Evolutionary conservation across 306 rosid genomes (phyloP).

Genomic region (Acacia crassicarpa): DNA sequence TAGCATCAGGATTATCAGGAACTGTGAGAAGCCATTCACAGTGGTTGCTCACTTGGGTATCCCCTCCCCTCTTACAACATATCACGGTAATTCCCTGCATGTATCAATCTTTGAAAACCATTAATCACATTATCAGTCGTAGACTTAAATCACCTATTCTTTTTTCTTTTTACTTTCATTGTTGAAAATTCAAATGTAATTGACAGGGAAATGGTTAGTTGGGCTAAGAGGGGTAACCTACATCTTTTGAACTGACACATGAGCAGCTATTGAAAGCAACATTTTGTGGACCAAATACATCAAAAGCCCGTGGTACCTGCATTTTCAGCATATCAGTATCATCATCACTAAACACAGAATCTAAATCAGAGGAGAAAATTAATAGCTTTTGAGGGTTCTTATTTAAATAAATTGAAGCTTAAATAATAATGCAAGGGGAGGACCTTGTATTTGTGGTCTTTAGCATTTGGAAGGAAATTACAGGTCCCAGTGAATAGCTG

Average conservation of each 20-base stretch:
- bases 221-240: constrained; percentile 40
- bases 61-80: constrained; percentile 78
- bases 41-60: constrained; percentile 55
- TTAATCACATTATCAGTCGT: constrained; percentile 2
- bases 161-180: not conserved
- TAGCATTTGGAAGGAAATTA: constrained; percentile 63
- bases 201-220: not conserved
- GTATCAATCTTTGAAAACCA: constrained; percentile 7
- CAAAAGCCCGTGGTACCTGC: constrained; percentile 78
- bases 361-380: not conserved
- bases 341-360: constrained; percentile 16
- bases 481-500: constrained; percentile 88
- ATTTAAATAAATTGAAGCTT: constrained; percentile 13
- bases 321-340: constrained; percentile 17
- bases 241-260: constrained; percentile 66
- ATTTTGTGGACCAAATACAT: constrained; percentile 60
- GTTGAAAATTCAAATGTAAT: not conserved
- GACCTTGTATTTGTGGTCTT: constrained; percentile 69
- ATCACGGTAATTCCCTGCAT: constrained; percentile 82
- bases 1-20: constrained; percentile 61
- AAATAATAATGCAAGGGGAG: not conserved
- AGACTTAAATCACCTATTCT: not conserved
- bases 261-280: constrained; percentile 53
- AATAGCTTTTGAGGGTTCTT: not conserved
- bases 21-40: constrained; percentile 85